Base-by-base conservation (phyloP, 2,329 filamentous ascomycete species). In the Elsinoe perseae region DNA sequence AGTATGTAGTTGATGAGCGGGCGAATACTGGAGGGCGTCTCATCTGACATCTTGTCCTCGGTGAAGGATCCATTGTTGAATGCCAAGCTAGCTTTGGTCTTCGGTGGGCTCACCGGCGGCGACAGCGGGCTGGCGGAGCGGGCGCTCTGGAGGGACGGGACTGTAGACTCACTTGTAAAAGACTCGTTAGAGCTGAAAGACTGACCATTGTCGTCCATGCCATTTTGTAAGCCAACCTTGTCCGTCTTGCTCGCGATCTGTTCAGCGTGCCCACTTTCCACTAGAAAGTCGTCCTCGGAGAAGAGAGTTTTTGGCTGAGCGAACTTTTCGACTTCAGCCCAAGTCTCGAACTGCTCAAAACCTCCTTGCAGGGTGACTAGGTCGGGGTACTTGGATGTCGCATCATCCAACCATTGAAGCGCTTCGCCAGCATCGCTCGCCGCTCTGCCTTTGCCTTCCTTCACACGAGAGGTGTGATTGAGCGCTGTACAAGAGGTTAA, bases 1-100 rank as follows among this genome's bases (percentile, higher is more conserved):
- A 78, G 64, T 23, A 77, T 73, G 60, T 77, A 75, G 62, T 76
- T 77, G 69, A 77, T 76, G 28, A 78, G 69, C 3, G 75, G 72
- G 58, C 72, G 74, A 14, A 77, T 21, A 38, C 53, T 48, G 18
- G 14, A n/a, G 16, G 53, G 53, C 3, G 53, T 56, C 14, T 56
- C 38, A n/a, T 23, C 28, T 5, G 18, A 16, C 10, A 16, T 20
- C 18, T 42, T 12, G 18, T 23, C 25, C 6, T 25, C 7, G 3
- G 38, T 23, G 18, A 30, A 38, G 8, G 38, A 23, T 30, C 25
- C 25, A 12, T 38, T 30, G 16, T 38, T 21, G 12, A 40, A 10
- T 12, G 52, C 25, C n/a, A 43, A 25, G 9, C n/a, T 20, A 4
- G 34, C 38, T 23, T 38, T 10, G 7, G 56, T 62, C 32, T 71